Conservation (phyloP, 1,139 yeast genomes). For the Lodderomyces metapsilosis region DNA sequence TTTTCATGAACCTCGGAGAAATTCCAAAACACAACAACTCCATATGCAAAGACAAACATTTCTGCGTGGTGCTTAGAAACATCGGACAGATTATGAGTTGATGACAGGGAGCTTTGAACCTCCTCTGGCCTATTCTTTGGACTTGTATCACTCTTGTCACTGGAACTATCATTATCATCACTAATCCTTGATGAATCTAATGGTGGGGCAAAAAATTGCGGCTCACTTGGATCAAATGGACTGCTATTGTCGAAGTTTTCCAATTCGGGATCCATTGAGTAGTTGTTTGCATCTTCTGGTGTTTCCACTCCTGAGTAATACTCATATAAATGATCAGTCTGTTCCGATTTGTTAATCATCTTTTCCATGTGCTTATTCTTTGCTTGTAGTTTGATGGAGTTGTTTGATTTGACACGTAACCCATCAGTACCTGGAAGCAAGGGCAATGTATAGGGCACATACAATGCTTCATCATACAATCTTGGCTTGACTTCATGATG, state of each 20-base stretch:
- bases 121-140: slow-evolving; percentile 2
- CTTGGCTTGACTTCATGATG: slow-evolving; percentile 85
- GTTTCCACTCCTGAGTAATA: slow-evolving; percentile 83
- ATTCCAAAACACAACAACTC: slow-evolving; percentile 97
- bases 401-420: slow-evolving; percentile 76
- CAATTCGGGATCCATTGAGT: slow-evolving; percentile 48
- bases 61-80: slow-evolving; percentile 79
- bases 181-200: slow-evolving; percentile 18
- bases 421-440: slow-evolving; percentile 86
- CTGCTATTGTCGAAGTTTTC: slow-evolving; percentile 33
- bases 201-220: slow-evolving; percentile 50
- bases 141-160: not conserved
- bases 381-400: slow-evolving; percentile 60
- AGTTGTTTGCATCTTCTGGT: slow-evolving; percentile 61
- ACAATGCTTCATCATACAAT: slow-evolving; percentile 84
- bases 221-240: slow-evolving; percentile 50
- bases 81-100: slow-evolving; percentile 27
- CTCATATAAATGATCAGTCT: slow-evolving; percentile 86
- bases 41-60: slow-evolving; percentile 84
- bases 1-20: slow-evolving; percentile 91
- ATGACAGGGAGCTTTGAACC: slow-evolving; percentile 5
- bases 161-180: slow-evolving; percentile 16
- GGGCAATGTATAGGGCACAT: slow-evolving; percentile 87
- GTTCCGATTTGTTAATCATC: slow-evolving; percentile 76
- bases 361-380: slow-evolving; percentile 71